phyloP scores from a whole-genome alignment of 169 alveolate species.

The Babesia gibsoni region DNA sequence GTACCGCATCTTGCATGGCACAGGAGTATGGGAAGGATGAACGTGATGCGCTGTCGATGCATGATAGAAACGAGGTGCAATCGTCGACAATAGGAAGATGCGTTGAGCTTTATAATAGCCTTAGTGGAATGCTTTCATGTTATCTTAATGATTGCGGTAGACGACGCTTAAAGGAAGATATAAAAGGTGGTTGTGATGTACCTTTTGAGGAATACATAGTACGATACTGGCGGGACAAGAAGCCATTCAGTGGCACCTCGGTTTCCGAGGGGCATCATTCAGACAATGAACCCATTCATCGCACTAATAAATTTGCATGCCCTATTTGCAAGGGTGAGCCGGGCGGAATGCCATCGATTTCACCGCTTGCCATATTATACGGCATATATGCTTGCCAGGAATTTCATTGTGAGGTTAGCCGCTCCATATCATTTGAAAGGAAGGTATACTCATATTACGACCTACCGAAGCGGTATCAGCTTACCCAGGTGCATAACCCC shows the following conservation, averaged over 20 bases:
- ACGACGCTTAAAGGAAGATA: too few relatives aligned
- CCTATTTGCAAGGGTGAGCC: slow-evolving; percentile 73
- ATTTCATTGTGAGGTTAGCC: slow-evolving; percentile 55
- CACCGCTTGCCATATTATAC: slow-evolving; percentile 65
- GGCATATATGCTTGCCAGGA: slow-evolving; percentile 60
- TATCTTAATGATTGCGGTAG: too few relatives aligned
- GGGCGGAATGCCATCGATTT: slow-evolving; percentile 64
- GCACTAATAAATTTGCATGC: slow-evolving; percentile 64
- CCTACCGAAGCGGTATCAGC: slow-evolving; percentile 76
- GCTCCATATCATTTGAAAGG: slow-evolving; percentile 61
- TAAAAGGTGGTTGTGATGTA: too few relatives aligned
- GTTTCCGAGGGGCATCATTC: neutral
- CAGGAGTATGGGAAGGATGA: too few relatives aligned
- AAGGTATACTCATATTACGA: slow-evolving; percentile 74
- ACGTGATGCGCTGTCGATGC: too few relatives aligned
- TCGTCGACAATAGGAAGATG: too few relatives aligned
- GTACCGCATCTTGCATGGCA: slow-evolving; percentile 30
- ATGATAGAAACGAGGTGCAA: too few relatives aligned
- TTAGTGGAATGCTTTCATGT: neutral
- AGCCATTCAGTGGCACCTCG: neutral
- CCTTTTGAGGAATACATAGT: too few relatives aligned
- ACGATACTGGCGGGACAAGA: too few relatives aligned
- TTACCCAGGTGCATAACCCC: slow-evolving; percentile 70
- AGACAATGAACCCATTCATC: neutral
- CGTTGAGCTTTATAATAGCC: neutral